Evolutionary conservation across 805 yeast genomes (phyloP).

Genomic region (Zygosaccharomyces pseudorouxii): DNA sequence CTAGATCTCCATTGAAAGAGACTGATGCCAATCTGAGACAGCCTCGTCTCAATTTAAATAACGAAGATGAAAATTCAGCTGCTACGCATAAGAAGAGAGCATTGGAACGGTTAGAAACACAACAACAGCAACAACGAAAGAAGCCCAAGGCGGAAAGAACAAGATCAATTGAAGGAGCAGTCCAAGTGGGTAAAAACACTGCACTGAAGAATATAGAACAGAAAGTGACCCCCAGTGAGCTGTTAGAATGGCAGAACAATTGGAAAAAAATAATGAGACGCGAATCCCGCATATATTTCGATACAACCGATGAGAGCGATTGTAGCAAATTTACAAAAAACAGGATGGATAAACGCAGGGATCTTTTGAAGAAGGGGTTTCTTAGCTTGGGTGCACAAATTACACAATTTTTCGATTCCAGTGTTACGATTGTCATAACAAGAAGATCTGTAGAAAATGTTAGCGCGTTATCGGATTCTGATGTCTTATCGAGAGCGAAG

Average conservation of each 20-base stretch:
- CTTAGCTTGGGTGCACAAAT: conserved; percentile 50
- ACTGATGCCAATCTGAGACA: conserved; percentile 30
- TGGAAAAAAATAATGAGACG: conserved; percentile 58
- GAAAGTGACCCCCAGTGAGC: conserved; percentile 36
- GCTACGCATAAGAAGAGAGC: conserved; percentile 24
- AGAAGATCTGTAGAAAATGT: conserved; percentile 46
- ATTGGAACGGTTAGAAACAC: conserved; percentile 22
- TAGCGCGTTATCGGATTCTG: conserved; percentile 44
- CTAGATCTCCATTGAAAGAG: conserved; percentile 33
- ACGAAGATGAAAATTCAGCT: conserved; percentile 1
- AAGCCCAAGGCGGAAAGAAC: conserved; percentile 26
- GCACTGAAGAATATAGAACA: conserved; percentile 19
- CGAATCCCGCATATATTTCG: conserved; percentile 57
- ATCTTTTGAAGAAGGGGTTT: conserved; percentile 32
- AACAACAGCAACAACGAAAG: conserved; percentile 19
- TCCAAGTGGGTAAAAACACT: conserved; percentile 21
- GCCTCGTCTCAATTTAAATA: conserved; percentile 3
- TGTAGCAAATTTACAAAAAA: conserved; percentile 18
- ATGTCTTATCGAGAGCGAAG: conserved; percentile 63
- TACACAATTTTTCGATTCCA: conserved; percentile 53
- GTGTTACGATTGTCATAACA: conserved; percentile 74
- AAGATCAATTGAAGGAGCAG: conserved; percentile 37
- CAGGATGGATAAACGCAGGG: conserved; percentile 28
- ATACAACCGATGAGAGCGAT: conserved; percentile 39
- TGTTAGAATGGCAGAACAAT: conserved; percentile 55